phyloP scores from a whole-genome alignment of 805 yeast species.

The Candida fluviatilis region DNA sequence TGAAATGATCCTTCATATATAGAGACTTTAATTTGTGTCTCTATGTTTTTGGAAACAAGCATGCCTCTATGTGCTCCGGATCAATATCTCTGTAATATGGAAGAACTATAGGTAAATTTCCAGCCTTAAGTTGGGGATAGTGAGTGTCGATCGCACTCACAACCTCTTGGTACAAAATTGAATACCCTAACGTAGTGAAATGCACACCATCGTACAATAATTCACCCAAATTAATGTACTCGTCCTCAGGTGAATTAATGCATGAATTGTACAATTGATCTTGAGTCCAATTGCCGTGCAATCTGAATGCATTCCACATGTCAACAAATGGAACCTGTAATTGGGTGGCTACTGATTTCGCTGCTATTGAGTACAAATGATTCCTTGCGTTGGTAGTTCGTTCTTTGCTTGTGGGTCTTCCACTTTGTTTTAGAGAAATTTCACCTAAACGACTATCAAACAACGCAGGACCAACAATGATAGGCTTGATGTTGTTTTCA shows the following conservation, averaged over 20 bases:
- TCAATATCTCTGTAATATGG: slow-evolving; percentile 38
- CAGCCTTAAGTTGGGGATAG: slow-evolving; percentile 50
- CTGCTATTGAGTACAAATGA: slow-evolving; percentile 47
- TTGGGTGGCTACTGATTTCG: slow-evolving; percentile 41
- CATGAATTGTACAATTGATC: slow-evolving; percentile 40
- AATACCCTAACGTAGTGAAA: slow-evolving; percentile 52
- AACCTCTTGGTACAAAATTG: slow-evolving; percentile 42
- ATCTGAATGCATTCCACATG: slow-evolving; percentile 42
- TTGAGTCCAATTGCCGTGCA: slow-evolving; percentile 27
- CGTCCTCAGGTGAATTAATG: slow-evolving; percentile 6
- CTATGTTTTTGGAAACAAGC: neutral
- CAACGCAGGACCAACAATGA: slow-evolving; percentile 61
- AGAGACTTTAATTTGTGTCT: too few species aligned
- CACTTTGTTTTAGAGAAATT: slow-evolving; percentile 11
- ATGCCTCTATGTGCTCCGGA: slow-evolving; percentile 8
- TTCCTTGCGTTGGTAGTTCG: slow-evolving; percentile 41
- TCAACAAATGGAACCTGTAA: slow-evolving; percentile 55
- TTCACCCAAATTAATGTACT: slow-evolving; percentile 10
- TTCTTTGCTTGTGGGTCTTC: slow-evolving; percentile 17
- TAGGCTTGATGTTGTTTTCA: slow-evolving; percentile 42
- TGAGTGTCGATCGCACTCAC: slow-evolving; percentile 28
- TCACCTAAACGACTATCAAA: slow-evolving; percentile 37
- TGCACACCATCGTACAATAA: slow-evolving; percentile 52
- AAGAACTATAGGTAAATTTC: slow-evolving; percentile 28
- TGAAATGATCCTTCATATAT: too few species aligned